Percentiles rank a stretch among this genome's conserved stretches.
Conservation (phyloP, 768 basidiomycete species). For the Boletus speciosus region DNA sequence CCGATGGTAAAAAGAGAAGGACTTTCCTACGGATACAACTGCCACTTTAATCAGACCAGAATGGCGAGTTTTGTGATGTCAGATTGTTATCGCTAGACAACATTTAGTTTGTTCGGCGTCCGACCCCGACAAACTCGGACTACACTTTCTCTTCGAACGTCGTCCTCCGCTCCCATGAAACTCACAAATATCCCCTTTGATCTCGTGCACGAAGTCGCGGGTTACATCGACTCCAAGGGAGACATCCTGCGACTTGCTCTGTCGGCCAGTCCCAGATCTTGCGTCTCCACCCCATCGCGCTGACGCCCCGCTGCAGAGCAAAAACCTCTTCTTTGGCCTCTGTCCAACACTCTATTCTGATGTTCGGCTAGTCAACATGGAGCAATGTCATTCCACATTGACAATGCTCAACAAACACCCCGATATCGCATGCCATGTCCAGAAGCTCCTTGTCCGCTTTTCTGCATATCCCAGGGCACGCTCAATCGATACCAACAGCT, state of each 20-base stretch:
- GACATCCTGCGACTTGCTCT: constrained; percentile 60
- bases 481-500: constrained; percentile 17
- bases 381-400: constrained; percentile 64
- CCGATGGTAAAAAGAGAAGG: too few relatives aligned
- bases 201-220: constrained; percentile 63
- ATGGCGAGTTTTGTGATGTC: too few relatives aligned
- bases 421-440: constrained; percentile 65
- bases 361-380: constrained; percentile 50
- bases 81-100: too few relatives aligned
- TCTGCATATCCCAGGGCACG: constrained; percentile 28
- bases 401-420: constrained; percentile 55
- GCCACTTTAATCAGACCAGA: too few relatives aligned
- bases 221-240: constrained; percentile 45
- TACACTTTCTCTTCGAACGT: too few relatives aligned
- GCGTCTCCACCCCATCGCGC: background rate
- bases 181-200: constrained; percentile 47
- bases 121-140: too few relatives aligned
- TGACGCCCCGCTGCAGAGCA: constrained; percentile 43
- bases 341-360: constrained; percentile 58
- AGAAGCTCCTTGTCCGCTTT: constrained; percentile 48
- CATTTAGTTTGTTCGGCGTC: too few relatives aligned
- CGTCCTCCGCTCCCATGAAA: constrained; percentile 8
- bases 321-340: constrained; percentile 46
- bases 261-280: constrained; percentile 43
- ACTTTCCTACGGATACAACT: too few relatives aligned